Evolutionary conservation across 1,139 yeast genomes (phyloP), one percentile per base, ranked within the genome.

Genomic region (Scheffersomyces stambukii): DNA sequence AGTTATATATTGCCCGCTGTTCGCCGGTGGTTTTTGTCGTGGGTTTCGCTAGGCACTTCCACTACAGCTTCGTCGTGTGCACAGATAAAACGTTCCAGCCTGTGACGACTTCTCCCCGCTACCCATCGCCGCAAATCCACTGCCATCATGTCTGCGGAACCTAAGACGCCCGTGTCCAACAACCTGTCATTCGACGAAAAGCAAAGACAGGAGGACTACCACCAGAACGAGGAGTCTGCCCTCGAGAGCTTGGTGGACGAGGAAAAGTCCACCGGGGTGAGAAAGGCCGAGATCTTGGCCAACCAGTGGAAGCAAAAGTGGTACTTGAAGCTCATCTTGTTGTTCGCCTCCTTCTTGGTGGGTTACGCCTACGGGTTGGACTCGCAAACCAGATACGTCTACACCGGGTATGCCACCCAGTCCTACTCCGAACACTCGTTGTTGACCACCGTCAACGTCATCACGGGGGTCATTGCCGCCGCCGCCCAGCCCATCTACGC

Each of bases 401-500:
- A 66, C 52, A 77, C 74, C 37, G 42, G 49, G 7, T 61, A 63
- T 37, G 88, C 88, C 5, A 71, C 83, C 14, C 54, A 64, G 24
- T 67, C 79, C 3, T 81, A 76, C 51, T 42, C 65, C 5, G 46
- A 58, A 13, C 88, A 79, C 50, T 75, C 88, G 9, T 60, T 80
- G 31, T 54, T 75, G 29, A 69, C 91, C 4, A 78, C 89, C 4
- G 74, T 81, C 31, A 71, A 72, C 36, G 81, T 77, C 18, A 71
- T 80, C 32, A 67, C 72, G 34, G 65, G 75, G 16, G 82, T 81
- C 25, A 71, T 79, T 25, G 81, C 78, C 31, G 86, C 86, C 21
- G 88, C 83, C 16, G 70, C 84, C 6, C 85, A 80, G 50, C 80
- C 84, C 3, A 64, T 77, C 11, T 78, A 68, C 38, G 89, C 91